Evolutionary conservation across 495 filamentous ascomycete species (phyloP), one percentile per base, ranked within the genome.

Genomic region (Aspergillus bertholletiae): DNA sequence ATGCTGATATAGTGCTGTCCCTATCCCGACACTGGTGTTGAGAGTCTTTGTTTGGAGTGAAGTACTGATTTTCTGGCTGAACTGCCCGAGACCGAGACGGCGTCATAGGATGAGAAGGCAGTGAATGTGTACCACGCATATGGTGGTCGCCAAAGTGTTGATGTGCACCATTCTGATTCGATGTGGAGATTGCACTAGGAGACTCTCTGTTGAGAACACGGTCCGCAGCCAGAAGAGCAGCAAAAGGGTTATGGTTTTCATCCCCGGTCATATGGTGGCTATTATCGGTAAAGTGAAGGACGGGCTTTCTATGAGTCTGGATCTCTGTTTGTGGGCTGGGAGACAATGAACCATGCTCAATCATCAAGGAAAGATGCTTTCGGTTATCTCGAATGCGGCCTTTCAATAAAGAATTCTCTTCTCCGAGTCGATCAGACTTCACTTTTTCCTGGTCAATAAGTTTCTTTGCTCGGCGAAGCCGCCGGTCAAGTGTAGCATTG

Each of bases 1-100:
- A 86, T 17, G 84, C 90, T 0, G 92, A 96, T 46, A 96, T 92
- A 6, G 92, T 96, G 73, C 88, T 94, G 60, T 96, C 90, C 44
- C 88, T 80, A 62, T 89, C 89, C 61, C 86, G 76, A 68, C 59
- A 69, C 34, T 74, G 73, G 5, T 75, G 74, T 18, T 72, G 68
- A n/a, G 80, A 74, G 60, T 80, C 73, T 49, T 74, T 79, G 53
- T 76, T 74, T n/a, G 85, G 77, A 17, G 84, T 81, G 34, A 84
- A 72, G 77, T 69, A 81, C 59, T 58, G 80, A 69, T 48, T 70
- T 66, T 71, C 76, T 67, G 67, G 74, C 61, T 59, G 74, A 54
- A 52, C 65, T 65, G 56, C 68, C 50, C 57, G 74, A 26, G 71
- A 57, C 2, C 74, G 78, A 18, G 74, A 76, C 2, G 92, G 91